A percentile compares a stretch with the other conserved stretches of the same genome.
These are phyloP conservation scores for Tricholoma sp. DNA, from an alignment of 768 basidiomycete genomes.

Conservation along the genomic window DNA sequence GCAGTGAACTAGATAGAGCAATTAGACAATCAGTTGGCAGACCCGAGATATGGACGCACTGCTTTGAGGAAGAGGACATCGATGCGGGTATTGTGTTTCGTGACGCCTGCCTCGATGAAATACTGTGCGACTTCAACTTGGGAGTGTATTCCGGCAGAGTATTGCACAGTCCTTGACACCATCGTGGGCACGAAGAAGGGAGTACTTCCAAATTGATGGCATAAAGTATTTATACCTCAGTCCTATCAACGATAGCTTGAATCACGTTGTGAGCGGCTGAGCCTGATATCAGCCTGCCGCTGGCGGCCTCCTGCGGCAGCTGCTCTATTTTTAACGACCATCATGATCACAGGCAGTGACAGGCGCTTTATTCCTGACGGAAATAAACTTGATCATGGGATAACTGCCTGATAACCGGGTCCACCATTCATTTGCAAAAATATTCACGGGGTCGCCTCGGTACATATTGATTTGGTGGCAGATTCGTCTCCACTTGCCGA, in stretches of 20 bases:
- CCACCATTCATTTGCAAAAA: no score
- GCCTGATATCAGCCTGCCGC: no score
- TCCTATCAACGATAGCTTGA: not conserved
- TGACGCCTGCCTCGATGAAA: conserved; percentile 52
- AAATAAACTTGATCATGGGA: not conserved
- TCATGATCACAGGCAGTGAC: not conserved
- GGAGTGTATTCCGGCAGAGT: conserved; percentile 25
- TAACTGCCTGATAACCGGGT: no score
- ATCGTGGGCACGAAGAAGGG: not conserved
- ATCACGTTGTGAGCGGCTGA: no score
- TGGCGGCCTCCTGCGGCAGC: not conserved
- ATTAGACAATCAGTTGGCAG: not conserved
- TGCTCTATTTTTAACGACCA: not conserved
- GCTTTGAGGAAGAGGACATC: conserved; percentile 65
- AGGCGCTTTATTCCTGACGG: not conserved
- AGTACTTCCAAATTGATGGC: no score
- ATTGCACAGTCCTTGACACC: not conserved
- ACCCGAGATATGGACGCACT: conserved; percentile 33
- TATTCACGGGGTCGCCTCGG: no score
- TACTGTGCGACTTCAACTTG: conserved; percentile 53
- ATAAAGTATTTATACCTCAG: not conserved
- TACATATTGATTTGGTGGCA: no score
- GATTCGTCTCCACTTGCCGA: no score
- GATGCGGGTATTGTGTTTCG: conserved; percentile 60
- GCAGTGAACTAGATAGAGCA: conserved; percentile 48